A percentile compares a stretch with the other conserved stretches of the same genome.
Evolutionary conservation across 129 eudicot species (phyloP).

Genomic region (Chrysanthemum lavandulifolium): DNA sequence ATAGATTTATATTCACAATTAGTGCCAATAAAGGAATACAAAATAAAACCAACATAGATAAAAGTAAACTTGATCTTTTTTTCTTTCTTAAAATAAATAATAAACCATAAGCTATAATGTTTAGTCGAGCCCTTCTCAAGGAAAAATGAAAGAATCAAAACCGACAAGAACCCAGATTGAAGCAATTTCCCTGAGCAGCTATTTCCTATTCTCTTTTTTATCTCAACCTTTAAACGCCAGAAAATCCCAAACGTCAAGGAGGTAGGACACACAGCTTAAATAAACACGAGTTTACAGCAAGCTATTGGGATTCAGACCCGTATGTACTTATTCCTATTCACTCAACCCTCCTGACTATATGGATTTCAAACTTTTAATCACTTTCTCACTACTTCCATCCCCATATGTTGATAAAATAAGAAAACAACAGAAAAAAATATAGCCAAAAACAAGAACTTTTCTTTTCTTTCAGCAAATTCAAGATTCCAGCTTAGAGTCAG

Average conservation of each 20-base stretch:
- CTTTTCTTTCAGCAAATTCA: slow-evolving; percentile 33
- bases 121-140: slow-evolving; percentile 25
- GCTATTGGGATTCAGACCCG: slow-evolving; percentile 35
- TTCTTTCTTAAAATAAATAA: slow-evolving; percentile 30
- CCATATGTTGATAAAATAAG: slow-evolving; percentile 33
- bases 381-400: slow-evolving; percentile 34
- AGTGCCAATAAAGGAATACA: background rate
- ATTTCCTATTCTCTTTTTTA: slow-evolving; percentile 44
- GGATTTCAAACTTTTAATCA: slow-evolving; percentile 34
- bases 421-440: slow-evolving; percentile 8
- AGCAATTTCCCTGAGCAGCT: slow-evolving; percentile 46
- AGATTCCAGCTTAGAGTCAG: slow-evolving; percentile 62
- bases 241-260: slow-evolving; percentile 30
- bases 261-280: slow-evolving; percentile 23
- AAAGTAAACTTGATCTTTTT: slow-evolving; percentile 28
- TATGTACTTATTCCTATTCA: slow-evolving; percentile 64
- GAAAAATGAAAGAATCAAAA: slow-evolving; percentile 26
- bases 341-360: slow-evolving; percentile 39
- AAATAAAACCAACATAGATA: background rate
- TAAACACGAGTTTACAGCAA: slow-evolving; percentile 33
- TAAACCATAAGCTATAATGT: slow-evolving; percentile 37
- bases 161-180: slow-evolving; percentile 43
- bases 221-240: slow-evolving; percentile 20
- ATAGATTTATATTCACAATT: too few relatives aligned
- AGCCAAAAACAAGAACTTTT: slow-evolving; percentile 30